Evolutionary conservation across 805 yeast species (phyloP).

Genomic region (Candida ovalis): DNA sequence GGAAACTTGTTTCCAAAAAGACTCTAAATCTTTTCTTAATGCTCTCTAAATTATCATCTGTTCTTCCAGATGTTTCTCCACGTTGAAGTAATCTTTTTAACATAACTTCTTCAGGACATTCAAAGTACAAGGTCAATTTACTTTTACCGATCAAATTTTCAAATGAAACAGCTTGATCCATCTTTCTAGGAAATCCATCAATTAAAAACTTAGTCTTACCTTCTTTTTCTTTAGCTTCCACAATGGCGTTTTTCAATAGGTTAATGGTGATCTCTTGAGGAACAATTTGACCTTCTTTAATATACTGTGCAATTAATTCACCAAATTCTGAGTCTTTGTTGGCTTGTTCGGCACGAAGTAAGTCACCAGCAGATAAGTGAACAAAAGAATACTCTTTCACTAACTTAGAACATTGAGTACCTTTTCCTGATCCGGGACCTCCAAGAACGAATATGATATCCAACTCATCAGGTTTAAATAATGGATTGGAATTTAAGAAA

Average conservation of each 20-base stretch:
- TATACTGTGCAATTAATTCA: conserved; percentile 75
- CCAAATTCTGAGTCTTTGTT: conserved; percentile 83
- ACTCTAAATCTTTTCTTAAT: conserved; percentile 86
- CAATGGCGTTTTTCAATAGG: conserved; percentile 74
- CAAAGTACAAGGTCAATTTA: conserved; percentile 68
- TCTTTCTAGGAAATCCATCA: conserved; percentile 96
- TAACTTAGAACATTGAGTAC: conserved; percentile 88
- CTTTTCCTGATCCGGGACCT: conserved; percentile 98
- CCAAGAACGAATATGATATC: conserved; percentile 89
- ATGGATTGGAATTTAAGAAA: conserved; percentile 10
- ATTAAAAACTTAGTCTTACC: conserved; percentile 68
- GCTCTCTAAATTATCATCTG: conserved; percentile 89
- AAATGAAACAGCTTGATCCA: conserved; percentile 97
- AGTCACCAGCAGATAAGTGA: conserved; percentile 95
- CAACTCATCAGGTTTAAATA: conserved; percentile 58
- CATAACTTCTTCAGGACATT: conserved; percentile 83
- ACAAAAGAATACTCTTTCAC: conserved; percentile 78
- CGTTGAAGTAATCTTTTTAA: conserved; percentile 78
- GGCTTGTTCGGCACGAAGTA: conserved; percentile 85
- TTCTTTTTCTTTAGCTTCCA: conserved; percentile 36
- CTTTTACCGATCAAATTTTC: conserved; percentile 74
- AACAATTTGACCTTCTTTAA: conserved; percentile 85
- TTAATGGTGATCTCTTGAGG: conserved; percentile 92
- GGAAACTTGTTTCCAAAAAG: conserved; percentile 85
- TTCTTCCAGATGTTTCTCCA: conserved; percentile 91